phyloP scores from a whole-genome alignment of 2,329 filamentous ascomycete species.

The Alternaria alternata region DNA sequence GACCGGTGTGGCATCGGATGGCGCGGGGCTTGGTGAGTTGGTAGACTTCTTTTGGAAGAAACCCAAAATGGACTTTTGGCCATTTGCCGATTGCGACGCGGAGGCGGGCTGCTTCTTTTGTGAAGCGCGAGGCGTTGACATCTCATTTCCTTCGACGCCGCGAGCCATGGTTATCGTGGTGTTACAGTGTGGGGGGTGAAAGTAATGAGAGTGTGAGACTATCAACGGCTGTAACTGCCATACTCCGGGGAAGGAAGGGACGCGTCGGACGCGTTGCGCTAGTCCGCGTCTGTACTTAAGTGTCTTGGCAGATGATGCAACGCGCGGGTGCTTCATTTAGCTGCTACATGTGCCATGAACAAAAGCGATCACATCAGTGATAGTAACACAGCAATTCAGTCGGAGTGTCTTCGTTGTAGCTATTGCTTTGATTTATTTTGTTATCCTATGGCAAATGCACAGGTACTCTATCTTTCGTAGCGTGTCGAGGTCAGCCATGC shows the following conservation, averaged over 20 bases:
- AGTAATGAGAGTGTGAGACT: not conserved
- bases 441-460: not conserved
- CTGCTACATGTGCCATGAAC: not conserved
- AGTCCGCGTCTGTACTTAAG: slow-evolving; percentile 2
- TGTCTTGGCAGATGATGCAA: slow-evolving; percentile 12
- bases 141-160: slow-evolving; percentile 58
- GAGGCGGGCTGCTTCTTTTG: slow-evolving; percentile 58
- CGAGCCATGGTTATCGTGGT: slow-evolving; percentile 49
- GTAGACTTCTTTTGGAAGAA: slow-evolving; percentile 75
- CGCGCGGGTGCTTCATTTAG: not conserved
- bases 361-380: not conserved
- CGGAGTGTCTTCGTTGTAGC: not conserved
- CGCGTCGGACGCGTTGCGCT: slow-evolving; percentile 19
- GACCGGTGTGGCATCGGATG: slow-evolving; percentile 36
- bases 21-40: slow-evolving; percentile 55
- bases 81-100: slow-evolving; percentile 61
- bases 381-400: not conserved
- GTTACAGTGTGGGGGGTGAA: not conserved
- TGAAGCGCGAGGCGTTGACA: slow-evolving; percentile 54
- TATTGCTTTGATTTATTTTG: slow-evolving; percentile 1
- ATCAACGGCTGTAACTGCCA: not conserved
- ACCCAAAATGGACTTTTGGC: slow-evolving; percentile 76
- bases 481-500: not conserved
- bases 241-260: slow-evolving; percentile 6
- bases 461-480: not conserved